phyloP scores from a whole-genome alignment of 139 green algal genomes.

The Tetraselmis chui region DNA sequence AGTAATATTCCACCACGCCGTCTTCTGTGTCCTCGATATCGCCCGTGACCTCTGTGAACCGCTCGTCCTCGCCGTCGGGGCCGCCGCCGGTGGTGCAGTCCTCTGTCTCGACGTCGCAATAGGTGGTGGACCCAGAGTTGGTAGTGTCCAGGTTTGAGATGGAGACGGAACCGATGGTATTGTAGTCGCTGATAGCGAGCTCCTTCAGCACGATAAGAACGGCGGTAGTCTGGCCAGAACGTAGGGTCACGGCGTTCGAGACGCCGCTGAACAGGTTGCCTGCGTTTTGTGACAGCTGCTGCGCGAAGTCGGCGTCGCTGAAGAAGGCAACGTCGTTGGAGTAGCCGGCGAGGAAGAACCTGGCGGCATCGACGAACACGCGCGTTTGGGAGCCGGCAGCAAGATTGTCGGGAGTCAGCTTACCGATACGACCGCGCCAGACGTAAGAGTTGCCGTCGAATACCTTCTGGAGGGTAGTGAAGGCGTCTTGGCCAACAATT shows the following conservation, averaged over 20 bases:
- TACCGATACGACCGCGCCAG: not conserved
- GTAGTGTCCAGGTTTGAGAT: not conserved
- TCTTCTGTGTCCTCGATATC: not conserved
- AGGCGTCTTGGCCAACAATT: not conserved
- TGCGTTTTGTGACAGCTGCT: not conserved
- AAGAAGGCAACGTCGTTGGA: not conserved
- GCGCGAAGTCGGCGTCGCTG: not conserved
- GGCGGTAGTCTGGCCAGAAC: not conserved
- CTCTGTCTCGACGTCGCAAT: not conserved
- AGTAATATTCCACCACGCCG: not conserved
- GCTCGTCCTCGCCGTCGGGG: not conserved
- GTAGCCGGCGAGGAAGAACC: not conserved
- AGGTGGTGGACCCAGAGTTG: not conserved
- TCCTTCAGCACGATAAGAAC: not conserved
- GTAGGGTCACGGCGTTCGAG: not conserved
- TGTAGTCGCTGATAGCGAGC: not conserved
- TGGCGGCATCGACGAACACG: not conserved
- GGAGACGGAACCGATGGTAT: not conserved
- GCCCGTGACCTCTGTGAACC: not conserved
- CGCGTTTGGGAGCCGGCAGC: not conserved
- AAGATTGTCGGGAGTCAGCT: not conserved
- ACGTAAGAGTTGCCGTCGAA: not conserved
- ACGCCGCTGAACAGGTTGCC: not conserved
- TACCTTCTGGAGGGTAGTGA: not conserved
- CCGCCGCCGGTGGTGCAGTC: not conserved